Conservation (phyloP, 1,139 yeast species). For the Dujonia santamariae region DNA sequence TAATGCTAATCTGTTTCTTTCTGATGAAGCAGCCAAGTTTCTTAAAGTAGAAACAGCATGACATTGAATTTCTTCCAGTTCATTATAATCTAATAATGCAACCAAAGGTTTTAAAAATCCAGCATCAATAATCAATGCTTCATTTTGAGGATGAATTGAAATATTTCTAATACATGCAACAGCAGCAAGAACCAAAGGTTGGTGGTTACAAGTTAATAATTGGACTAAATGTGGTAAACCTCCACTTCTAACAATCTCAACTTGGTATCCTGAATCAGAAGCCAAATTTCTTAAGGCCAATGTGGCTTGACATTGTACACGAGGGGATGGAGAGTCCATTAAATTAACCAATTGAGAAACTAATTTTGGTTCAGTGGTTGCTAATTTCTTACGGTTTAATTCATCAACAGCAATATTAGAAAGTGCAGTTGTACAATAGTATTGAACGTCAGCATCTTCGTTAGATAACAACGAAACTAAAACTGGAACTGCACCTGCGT, state of each 20-base stretch:
- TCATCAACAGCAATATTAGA: slow-evolving; percentile 98
- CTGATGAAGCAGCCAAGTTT: slow-evolving; percentile 93
- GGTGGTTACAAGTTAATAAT: slow-evolving; percentile 83
- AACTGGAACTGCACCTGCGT: slow-evolving; percentile 98
- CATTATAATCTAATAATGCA: slow-evolving; percentile 75
- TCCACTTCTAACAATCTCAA: slow-evolving; percentile 92
- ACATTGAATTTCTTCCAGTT: slow-evolving; percentile 94
- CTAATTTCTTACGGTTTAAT: slow-evolving; percentile 78
- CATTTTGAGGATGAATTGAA: slow-evolving; percentile 94
- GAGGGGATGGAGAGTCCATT: slow-evolving; percentile 89
- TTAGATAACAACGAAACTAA: slow-evolving; percentile 84
- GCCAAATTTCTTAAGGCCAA: slow-evolving; percentile 93
- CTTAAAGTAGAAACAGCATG: slow-evolving; percentile 95
- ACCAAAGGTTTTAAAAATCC: slow-evolving; percentile 93
- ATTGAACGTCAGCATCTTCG: slow-evolving; percentile 94
- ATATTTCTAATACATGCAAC: slow-evolving; percentile 98
- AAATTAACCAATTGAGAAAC: slow-evolving; percentile 83
- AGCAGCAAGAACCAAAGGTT: slow-evolving; percentile 90
- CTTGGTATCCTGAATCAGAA: slow-evolving; percentile 87
- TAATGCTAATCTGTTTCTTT: slow-evolving; percentile 86
- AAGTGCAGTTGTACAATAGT: slow-evolving; percentile 95
- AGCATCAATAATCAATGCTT: slow-evolving; percentile 91
- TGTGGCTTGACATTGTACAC: slow-evolving; percentile 98
- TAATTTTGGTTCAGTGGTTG: slow-evolving; percentile 91
- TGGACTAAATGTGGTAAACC: slow-evolving; percentile 92